Evolutionary conservation across 306 rosid species (phyloP), one percentile per base, ranked within the genome.

Genomic region (Arachis hypogaea): DNA sequence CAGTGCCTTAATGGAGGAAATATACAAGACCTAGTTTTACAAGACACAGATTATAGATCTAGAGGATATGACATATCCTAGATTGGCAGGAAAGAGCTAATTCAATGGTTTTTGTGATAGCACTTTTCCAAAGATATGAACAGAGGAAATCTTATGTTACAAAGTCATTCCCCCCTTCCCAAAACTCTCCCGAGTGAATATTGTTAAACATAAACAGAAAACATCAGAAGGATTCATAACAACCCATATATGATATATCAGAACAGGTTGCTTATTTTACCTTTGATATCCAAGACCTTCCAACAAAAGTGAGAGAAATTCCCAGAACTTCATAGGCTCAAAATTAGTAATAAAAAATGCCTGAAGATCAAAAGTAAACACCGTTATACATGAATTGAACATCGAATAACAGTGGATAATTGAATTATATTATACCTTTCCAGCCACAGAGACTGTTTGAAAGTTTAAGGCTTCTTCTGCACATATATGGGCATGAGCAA

Each of bases 281-380:
- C 96, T 90, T 83, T 47, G 90, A 80, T 87, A 90, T 70, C 92
- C 97, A 78, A 93, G 86, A 76, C 93, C 90, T 72, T 84, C 87
- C 55, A 82, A 70, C 66, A 88, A 77, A 64, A 73, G 85, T 14
- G 90, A 84, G 36, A 86, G 72, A 81, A 93, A 93, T 44, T 83
- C 88, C 92, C 90, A 83, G 79, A 90, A 90, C 74, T 86, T 88
- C 79, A 81, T 80, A 67, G 97, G 92, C 87, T 85, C 82, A 55
- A 87, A 76, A 82, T 93, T 88, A 3, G 98, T 82, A 81, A 93
- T 87, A 79, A 90, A 90, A 87, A 93, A 93, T n/a, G 93, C 92
- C 98, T 90, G 77, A 85, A 83, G 52, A 70, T 70, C 9, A 55
- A 76, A 43, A 47, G 56, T 41, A 79, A 56, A 74, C 47, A 57